A percentile compares a stretch with the other conserved stretches of the same genome.
Evolutionary conservation across 768 basidiomycete species (phyloP).

Genomic region (Xerocomellus intermedius): DNA sequence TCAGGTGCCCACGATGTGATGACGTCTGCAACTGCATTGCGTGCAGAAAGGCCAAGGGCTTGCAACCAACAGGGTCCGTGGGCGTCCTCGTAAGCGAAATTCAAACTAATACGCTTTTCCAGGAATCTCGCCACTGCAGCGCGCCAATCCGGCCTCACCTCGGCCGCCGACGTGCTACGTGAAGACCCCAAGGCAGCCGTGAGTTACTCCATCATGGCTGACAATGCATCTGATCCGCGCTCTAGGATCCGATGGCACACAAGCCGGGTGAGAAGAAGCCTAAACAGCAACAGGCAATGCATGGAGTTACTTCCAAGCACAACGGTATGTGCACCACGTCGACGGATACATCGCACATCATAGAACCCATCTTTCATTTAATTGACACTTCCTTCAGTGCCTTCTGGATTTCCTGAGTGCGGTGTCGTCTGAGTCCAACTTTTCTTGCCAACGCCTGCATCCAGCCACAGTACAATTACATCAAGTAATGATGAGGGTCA

Average conservation of each 20-base stretch:
- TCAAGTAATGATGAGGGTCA: too few species aligned
- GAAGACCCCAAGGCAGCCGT: constrained; percentile 35
- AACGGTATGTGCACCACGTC: too few species aligned
- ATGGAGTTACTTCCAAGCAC: constrained; percentile 1
- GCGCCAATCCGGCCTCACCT: constrained; percentile 37
- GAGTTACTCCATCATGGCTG: constrained; percentile 5
- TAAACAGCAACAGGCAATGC: constrained; percentile 9
- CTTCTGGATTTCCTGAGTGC: too few species aligned
- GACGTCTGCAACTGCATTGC: constrained; percentile 64
- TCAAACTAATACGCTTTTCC: constrained; percentile 9
- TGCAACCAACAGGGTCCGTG: constrained; percentile 57
- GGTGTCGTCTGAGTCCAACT: too few species aligned
- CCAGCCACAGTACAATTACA: too few species aligned
- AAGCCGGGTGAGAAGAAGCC: constrained; percentile 22
- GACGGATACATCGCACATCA: too few species aligned
- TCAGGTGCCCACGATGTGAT: constrained; percentile 68
- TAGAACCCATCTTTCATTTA: too few species aligned
- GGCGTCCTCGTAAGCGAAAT: neutral
- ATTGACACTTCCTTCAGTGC: too few species aligned
- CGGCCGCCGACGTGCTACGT: constrained; percentile 38
- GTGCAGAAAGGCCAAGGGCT: constrained; percentile 64
- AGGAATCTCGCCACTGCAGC: constrained; percentile 41
- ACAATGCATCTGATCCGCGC: constrained; percentile 8
- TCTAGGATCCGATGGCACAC: constrained; percentile 29
- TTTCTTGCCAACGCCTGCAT: too few species aligned